phyloP scores from a whole-genome alignment of 2,329 filamentous ascomycete genomes.

The Diaporthe helianthi region DNA sequence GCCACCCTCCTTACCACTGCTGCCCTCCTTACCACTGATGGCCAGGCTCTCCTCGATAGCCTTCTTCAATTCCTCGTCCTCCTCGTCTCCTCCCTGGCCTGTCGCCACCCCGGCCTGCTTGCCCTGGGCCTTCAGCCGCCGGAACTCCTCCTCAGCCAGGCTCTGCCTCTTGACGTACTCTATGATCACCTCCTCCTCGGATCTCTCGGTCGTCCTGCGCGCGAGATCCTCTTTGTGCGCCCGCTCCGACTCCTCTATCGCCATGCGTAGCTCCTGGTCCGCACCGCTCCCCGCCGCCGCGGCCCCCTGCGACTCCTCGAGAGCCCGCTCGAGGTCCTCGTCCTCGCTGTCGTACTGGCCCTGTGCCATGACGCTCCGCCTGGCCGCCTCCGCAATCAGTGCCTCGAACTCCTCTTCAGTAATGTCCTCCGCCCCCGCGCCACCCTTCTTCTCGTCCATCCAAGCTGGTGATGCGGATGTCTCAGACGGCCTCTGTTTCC shows the following conservation, averaged over 20 bases:
- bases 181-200: conserved; percentile 76
- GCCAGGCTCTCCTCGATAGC: conserved; percentile 64
- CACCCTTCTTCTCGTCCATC: conserved; percentile 45
- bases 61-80: conserved; percentile 62
- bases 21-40: conserved; percentile 42
- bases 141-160: conserved; percentile 68
- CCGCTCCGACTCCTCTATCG: conserved; percentile 55
- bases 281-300: conserved; percentile 41
- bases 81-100: conserved; percentile 42
- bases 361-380: conserved; percentile 53
- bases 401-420: conserved; percentile 66
- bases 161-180: conserved; percentile 83
- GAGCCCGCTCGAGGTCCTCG: conserved; percentile 47
- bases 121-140: conserved; percentile 44
- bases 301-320: conserved; percentile 47
- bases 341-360: conserved; percentile 40
- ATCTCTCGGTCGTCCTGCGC: conserved; percentile 46
- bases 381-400: conserved; percentile 62
- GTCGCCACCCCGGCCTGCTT: conserved; percentile 41
- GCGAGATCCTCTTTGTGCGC: conserved; percentile 53
- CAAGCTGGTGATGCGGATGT: conserved; percentile 41
- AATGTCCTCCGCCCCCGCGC: conserved; percentile 48
- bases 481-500: conserved; percentile 36
- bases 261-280: conserved; percentile 55
- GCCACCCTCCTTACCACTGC: conserved; percentile 37